Evolutionary conservation across 805 yeast species (phyloP), one percentile per base, ranked within the genome.

Genomic region (Nakazawaea anatomiae): DNA sequence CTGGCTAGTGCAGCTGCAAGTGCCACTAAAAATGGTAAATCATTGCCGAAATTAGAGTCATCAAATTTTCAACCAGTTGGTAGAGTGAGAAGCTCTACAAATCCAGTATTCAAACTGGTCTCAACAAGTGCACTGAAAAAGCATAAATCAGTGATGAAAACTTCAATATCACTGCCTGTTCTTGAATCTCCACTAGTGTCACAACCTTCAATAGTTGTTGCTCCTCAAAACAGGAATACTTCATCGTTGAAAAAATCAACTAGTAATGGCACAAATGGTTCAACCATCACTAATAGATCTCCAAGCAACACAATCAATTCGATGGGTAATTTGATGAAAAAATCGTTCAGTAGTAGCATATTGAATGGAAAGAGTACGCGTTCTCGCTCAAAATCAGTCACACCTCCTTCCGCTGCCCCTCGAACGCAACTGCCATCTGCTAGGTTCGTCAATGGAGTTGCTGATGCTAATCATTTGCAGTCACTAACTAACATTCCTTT

Each of bases 11-110:
- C 60, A 9, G 65, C 64, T 4, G 45, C 56, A 6, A 32, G 43
- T 8, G 67, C 67, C 8, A 59, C 65, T 11, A 40, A 58, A 30
- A 46, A 18, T 29, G 36, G 36, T 32, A 43, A 34, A 3, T n/a
- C n/a, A 18, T 38, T 39, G 10, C 48, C 48, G 7, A 38, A 39
- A 29, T 6, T 46, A 1, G 48, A 46, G 27, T 28, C 36, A 12
- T 29, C 39, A 18, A 45, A 45, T 45, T 36, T 45, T 39, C 41
- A 46, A 46, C 32, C 48, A 11, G 43, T 39, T 6, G 28, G 39
- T 29, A 41, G 50, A 40, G 27, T 18, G 12, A 47, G 44, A 27
- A 47, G 45, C 28, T 31, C 50, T 8, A 31, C 50, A n/a, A 41
- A 44, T 14, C 32, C 44, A n/a, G 18, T 29, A 6, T 10, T 32